Base-by-base conservation (phyloP, 1,284 basidiomycete genomes). In the Tylopilus orsonianus region DNA sequence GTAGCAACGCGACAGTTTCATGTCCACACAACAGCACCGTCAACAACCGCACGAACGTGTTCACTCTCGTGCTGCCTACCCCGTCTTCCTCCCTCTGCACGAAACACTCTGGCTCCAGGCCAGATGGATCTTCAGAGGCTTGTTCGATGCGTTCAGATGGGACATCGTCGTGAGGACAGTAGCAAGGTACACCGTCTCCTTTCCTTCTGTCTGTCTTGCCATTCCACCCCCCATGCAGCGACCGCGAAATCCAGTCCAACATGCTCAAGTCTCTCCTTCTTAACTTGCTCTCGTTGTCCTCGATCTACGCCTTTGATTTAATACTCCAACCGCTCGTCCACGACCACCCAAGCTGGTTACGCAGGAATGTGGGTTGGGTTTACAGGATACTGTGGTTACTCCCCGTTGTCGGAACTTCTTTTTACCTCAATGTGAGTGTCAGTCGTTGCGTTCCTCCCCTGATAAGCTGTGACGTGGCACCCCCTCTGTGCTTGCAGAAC, bases 371-470 rank as follows among this genome's bases (percentile, higher is more conserved):
- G 12, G 81, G 84, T 7, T 82, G 80, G 79, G 80, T 87, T 52
- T 91, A 90, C 64, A 82, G 81, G 57, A 69, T 79, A 2, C 66
- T 91, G 33, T 91, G 89, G 88, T 67, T 91, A 5, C 67, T 87
- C 22, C 88, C 89, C 1, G 77, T 90, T 42, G 74, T 89, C 5
- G 82, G 83, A 6, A 66, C 71, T 18, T 87, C 87, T 5, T 75
- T 90, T 48, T 90, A 89, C 65, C 71, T 90, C 41, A 90, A 90
- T 59, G 87, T 89, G 57, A 65, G 85, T 72, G 24, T 44, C 39
- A 38, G 24, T n/a, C n/a, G 29, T 48, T 54, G 41, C 50, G 30
- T 48, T 43, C 20, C 41, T 20, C 23, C 30, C 30, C 14, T 37
- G 38, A 53, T 43, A 33, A 34, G 36, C 27, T 16, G 18, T 62